Base-by-base conservation (phyloP, 495 filamentous ascomycete species). In the Penicillium cosmopolitanum region DNA sequence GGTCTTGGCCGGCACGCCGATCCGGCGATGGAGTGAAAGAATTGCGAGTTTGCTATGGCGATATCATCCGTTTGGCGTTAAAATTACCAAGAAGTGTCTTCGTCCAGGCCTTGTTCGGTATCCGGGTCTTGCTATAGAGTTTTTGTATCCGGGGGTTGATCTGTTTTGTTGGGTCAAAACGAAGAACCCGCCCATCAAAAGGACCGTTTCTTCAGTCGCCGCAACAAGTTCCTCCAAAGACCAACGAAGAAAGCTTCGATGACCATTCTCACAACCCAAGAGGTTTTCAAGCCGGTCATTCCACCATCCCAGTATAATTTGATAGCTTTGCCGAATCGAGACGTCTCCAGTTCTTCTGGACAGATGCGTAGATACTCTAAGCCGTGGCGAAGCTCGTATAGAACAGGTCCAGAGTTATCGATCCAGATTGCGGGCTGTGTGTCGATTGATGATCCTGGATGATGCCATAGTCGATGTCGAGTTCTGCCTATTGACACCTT, bases 331-430 rank as follows among this genome's bases (percentile, higher is more conserved):
- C 65, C 65, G 23, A 67, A 60, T 4, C 55, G 43, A 21, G 62
- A 60, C 15, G 21, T 40, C 53, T 67, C 65, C 35, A 67, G 36
- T 4, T 65, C 65, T 15, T 58, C 51, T 12, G 57, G 48, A 36
- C 40, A 57, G 7, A 67, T 56, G 1, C 51, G 55, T 50, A 67
- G 65, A 18, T 52, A 62, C 9, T 60, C 53, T 9, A 35, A 5
- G 1, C 62, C 65, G 51, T 67, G 59, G 5, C 65, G 53, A 28
- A 67, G 23, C 33, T 67, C 65, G 23, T 67, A 67, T 15, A 65
- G 3, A 4, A 50, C 34, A 3, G 65, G 65, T 5, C 65, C 62
- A 5, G 65, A 67, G 38, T 57, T 67, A 25, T 67, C 65, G 35
- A 67, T 65, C 62, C 65, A 67, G 0, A 67, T 11, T 1, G 65